Evolutionary conservation across 768 basidiomycete genomes (phyloP).

Genomic region (Crassisporium funariophilum): DNA sequence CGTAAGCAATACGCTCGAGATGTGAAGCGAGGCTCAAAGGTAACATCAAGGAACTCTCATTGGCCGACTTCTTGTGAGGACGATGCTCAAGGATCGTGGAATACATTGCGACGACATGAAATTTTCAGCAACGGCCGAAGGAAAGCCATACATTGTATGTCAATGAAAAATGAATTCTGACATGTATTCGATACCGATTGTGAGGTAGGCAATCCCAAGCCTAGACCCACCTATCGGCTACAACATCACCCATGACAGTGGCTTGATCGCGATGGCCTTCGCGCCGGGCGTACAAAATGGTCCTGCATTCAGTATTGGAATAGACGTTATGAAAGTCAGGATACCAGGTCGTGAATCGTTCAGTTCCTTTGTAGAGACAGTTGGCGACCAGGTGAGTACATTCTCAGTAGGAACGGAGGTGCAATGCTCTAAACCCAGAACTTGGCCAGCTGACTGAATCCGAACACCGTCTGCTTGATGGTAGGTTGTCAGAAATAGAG

Average conservation of each 20-base stretch:
- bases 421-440: conserved; percentile 4
- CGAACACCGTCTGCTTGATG: conserved; percentile 41
- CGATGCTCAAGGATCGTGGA: conserved; percentile 61
- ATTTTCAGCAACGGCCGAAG: conserved; percentile 59
- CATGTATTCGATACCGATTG: background rate
- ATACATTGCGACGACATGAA: conserved; percentile 46
- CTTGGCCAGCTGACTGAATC: conserved; percentile 42
- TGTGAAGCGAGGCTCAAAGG: background rate
- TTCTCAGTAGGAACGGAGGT: conserved; percentile 3
- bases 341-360: conserved; percentile 62
- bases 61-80: conserved; percentile 73
- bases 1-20: conserved; percentile 46
- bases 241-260: conserved; percentile 84
- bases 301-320: conserved; percentile 65
- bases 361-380: conserved; percentile 58
- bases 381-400: conserved; percentile 64
- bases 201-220: conserved; percentile 42
- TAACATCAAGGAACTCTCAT: conserved; percentile 64
- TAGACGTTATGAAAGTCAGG: conserved; percentile 81
- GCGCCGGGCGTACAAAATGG: conserved; percentile 43
- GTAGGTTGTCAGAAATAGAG: conserved; percentile 47
- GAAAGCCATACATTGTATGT: conserved; percentile 80
- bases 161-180: background rate
- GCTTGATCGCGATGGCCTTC: conserved; percentile 68
- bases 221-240: conserved; percentile 64